These are phyloP conservation scores for Daldinia sp. DNA, from an alignment of 2,329 filamentous ascomycete genomes.

Conservation along the genomic window DNA sequence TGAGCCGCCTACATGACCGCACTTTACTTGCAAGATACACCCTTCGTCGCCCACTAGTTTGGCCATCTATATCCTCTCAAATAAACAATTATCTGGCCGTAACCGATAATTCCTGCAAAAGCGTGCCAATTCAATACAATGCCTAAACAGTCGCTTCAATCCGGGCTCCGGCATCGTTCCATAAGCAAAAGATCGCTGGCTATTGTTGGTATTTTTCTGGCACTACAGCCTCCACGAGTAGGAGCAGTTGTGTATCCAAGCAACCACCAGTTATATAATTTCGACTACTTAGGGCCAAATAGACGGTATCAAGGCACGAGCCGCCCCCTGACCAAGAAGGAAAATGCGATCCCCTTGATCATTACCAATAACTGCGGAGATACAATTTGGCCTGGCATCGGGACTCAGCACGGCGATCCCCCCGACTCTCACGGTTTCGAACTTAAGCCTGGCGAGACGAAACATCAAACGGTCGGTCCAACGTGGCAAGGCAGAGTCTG, in stretches of 20 bases:
- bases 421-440: constrained; percentile 74
- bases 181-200: constrained; percentile 13
- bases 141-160: constrained; percentile 7
- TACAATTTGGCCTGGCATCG: constrained; percentile 78
- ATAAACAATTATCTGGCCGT: not conserved
- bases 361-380: constrained; percentile 77
- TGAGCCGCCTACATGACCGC: constrained; percentile 16
- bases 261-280: constrained; percentile 44
- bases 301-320: constrained; percentile 34
- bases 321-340: constrained; percentile 42
- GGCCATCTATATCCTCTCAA: not conserved
- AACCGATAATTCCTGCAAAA: not conserved
- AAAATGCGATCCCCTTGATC: constrained; percentile 62
- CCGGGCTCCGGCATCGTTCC: not conserved
- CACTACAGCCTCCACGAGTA: constrained; percentile 24
- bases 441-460: constrained; percentile 65
- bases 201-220: constrained; percentile 30
- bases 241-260: constrained; percentile 43
- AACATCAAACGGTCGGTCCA: constrained; percentile 69
- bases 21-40: constrained; percentile 1
- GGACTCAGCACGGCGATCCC: constrained; percentile 74
- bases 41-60: not conserved
- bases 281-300: constrained; percentile 43
- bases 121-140: constrained; percentile 28
- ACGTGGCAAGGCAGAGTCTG: constrained; percentile 85